These are phyloP conservation scores for Lavandula angustifolia DNA, from an alignment of 257 asterid genomes.

Conservation along the genomic window DNA sequence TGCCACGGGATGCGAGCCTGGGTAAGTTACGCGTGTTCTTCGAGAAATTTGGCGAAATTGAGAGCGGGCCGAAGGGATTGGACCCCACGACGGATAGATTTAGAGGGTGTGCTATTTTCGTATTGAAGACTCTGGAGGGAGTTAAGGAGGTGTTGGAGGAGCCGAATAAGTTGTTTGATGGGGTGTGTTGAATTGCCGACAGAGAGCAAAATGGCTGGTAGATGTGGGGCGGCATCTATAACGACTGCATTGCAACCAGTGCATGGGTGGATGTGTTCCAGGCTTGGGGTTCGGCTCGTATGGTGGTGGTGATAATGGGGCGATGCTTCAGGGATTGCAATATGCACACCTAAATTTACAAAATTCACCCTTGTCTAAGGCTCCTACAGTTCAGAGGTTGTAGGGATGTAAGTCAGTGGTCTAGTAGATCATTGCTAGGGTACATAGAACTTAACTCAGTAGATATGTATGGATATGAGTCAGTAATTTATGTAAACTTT, in stretches of 20 bases:
- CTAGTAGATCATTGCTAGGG: no score
- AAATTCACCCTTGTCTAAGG: no score
- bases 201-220: constrained; percentile 48
- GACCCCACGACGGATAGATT: constrained; percentile 73
- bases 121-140: constrained; percentile 65
- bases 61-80: constrained; percentile 75
- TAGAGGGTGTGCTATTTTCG: constrained; percentile 81
- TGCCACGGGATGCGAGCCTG: constrained; percentile 41
- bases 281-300: constrained; percentile 49
- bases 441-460: no score
- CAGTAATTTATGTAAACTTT: no score
- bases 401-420: no score
- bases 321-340: constrained; percentile 45
- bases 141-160: constrained; percentile 74
- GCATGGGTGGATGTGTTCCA: constrained; percentile 50
- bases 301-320: constrained; percentile 43
- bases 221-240: constrained; percentile 73
- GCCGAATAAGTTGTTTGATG: constrained; percentile 77
- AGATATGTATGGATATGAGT: no score
- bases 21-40: constrained; percentile 64
- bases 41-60: constrained; percentile 74
- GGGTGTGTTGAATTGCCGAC: constrained; percentile 63
- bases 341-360: constrained; percentile 53
- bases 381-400: no score
- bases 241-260: constrained; percentile 68